Evolutionary conservation across 805 yeast species (phyloP).

Genomic region (Suhomyces kilbournensis): DNA sequence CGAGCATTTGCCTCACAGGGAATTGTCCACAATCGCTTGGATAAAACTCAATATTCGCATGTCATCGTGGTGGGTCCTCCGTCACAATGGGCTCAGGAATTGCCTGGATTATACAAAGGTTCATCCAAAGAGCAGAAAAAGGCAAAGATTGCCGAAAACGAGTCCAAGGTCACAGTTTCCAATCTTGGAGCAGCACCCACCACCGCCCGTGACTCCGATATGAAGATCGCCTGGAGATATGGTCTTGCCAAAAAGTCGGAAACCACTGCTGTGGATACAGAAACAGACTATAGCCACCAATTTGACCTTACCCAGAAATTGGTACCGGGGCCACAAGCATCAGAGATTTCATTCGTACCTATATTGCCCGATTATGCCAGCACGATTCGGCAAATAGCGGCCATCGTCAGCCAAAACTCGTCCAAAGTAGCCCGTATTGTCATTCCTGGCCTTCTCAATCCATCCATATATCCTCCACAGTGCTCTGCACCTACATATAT

Average conservation of each 20-base stretch:
- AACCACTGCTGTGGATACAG: constrained; percentile 26
- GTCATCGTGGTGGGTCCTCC: constrained; percentile 61
- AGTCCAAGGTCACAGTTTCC: constrained; percentile 64
- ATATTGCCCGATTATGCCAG: constrained; percentile 16
- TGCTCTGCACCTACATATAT: constrained; percentile 45
- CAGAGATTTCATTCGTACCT: constrained; percentile 60
- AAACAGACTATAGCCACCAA: constrained; percentile 57
- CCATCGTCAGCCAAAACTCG: constrained; percentile 37
- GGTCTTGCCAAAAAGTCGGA: constrained; percentile 41
- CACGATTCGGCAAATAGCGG: constrained; percentile 42
- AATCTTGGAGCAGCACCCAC: constrained; percentile 46
- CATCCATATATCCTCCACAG: constrained; percentile 62
- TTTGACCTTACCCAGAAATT: constrained; percentile 77
- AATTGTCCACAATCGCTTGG: constrained; percentile 56
- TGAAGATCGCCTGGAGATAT: constrained; percentile 95
- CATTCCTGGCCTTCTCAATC: constrained; percentile 77
- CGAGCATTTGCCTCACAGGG: constrained; percentile 79
- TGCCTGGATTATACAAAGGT: constrained; percentile 78
- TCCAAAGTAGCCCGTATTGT: constrained; percentile 59
- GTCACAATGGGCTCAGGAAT: constrained; percentile 57
- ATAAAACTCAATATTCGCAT: constrained; percentile 44
- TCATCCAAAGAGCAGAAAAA: constrained; percentile 63
- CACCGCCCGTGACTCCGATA: constrained; percentile 34
- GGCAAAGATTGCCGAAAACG: constrained; percentile 52
- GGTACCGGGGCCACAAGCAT: constrained; percentile 59